These are phyloP conservation scores for Kuraishia hungarica DNA, from an alignment of 805 yeast genomes.

Conservation along the genomic window DNA sequence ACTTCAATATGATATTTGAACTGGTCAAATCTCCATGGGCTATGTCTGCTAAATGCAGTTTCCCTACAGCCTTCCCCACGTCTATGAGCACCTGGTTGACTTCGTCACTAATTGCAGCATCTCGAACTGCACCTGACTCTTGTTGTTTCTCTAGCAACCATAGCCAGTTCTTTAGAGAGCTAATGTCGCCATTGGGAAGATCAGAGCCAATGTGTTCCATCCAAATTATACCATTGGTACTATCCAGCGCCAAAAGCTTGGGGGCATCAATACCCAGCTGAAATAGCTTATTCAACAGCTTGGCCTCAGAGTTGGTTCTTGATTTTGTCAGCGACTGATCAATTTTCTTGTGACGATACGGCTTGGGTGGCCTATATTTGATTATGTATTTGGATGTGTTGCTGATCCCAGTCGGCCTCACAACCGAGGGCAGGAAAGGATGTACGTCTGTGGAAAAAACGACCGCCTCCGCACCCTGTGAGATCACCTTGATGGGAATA, in stretches of 20 bases:
- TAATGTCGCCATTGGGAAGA: slow-evolving; percentile 40
- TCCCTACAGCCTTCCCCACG: slow-evolving; percentile 65
- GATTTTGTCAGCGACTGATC: slow-evolving; percentile 71
- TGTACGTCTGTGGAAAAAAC: slow-evolving; percentile 57
- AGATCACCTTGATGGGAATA: slow-evolving; percentile 44
- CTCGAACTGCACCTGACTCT: slow-evolving; percentile 7
- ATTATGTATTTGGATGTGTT: slow-evolving; percentile 41
- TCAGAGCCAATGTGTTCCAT: slow-evolving; percentile 69
- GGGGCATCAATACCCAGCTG: slow-evolving; percentile 65
- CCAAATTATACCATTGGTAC: slow-evolving; percentile 74
- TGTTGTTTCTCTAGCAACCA: slow-evolving; percentile 47
- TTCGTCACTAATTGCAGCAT: slow-evolving; percentile 18
- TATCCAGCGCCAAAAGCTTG: slow-evolving; percentile 64
- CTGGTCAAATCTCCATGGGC: slow-evolving; percentile 94
- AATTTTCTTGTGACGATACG: slow-evolving; percentile 80
- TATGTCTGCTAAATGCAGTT: slow-evolving; percentile 66
- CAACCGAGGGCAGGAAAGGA: slow-evolving; percentile 45
- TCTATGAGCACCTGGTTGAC: slow-evolving; percentile 35
- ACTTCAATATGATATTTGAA: slow-evolving; percentile 63
- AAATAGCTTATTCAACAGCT: slow-evolving; percentile 52
- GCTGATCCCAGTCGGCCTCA: slow-evolving; percentile 15
- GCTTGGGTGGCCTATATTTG: slow-evolving; percentile 83
- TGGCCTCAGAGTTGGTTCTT: slow-evolving; percentile 79
- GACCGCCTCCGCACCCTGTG: slow-evolving; percentile 91
- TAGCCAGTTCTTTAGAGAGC: slow-evolving; percentile 65